A percentile compares a stretch with the other conserved stretches of the same genome.
Conservation (phyloP, 2,329 filamentous ascomycete genomes). For the Passalora sequoiae region DNA sequence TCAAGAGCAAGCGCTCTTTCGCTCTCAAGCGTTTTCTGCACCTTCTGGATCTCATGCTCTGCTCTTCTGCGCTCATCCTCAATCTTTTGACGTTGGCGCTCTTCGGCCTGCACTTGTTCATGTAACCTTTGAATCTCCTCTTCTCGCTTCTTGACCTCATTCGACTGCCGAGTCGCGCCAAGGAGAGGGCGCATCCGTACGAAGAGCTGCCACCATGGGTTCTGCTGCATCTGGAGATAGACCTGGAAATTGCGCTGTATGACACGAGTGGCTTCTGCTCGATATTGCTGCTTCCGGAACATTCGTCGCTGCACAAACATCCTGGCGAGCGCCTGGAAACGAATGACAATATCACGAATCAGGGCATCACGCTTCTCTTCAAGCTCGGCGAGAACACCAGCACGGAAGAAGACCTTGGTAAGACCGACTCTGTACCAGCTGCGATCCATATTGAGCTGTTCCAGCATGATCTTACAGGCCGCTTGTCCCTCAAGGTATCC, state of each 20-base stretch:
- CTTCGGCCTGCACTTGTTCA: constrained; percentile 73
- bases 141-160: constrained; percentile 91
- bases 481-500: constrained; percentile 87
- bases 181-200: constrained; percentile 92
- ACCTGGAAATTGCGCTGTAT: constrained; percentile 92
- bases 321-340: constrained; percentile 86
- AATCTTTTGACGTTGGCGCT: constrained; percentile 67
- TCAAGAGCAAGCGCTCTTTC: constrained; percentile 92
- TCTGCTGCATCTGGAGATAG: constrained; percentile 82
- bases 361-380: constrained; percentile 92
- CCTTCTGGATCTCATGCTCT: constrained; percentile 77
- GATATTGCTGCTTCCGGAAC: constrained; percentile 88
- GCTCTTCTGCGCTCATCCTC: constrained; percentile 88
- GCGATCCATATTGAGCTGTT: constrained; percentile 78
- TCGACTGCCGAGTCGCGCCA: constrained; percentile 83
- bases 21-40: constrained; percentile 91
- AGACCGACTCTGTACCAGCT: constrained; percentile 87
- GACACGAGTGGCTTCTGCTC: constrained; percentile 88
- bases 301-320: constrained; percentile 84
- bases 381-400: constrained; percentile 89
- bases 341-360: constrained; percentile 88
- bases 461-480: constrained; percentile 78
- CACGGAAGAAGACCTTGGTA: constrained; percentile 96
- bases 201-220: constrained; percentile 96
- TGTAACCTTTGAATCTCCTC: constrained; percentile 87